Evolutionary conservation across 176 grass and related monocot genomes (phyloP), one percentile per base, ranked within the genome.

Genomic region (Oryza meridionalis): DNA sequence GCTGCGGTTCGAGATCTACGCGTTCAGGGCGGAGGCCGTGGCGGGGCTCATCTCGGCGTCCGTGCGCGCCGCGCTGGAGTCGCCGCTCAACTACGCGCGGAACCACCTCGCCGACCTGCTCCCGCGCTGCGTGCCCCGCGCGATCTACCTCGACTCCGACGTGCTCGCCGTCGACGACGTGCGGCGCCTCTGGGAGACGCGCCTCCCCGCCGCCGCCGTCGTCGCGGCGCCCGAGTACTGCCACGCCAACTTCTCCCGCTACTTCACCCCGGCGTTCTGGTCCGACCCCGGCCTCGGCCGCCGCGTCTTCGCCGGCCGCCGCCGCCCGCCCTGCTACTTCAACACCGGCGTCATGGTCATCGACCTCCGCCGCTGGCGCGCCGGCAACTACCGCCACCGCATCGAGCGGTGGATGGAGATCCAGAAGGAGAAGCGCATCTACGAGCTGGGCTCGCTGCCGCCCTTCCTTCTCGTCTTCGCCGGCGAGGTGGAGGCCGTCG

Each of bases 301-400:
- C 5, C 82, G 85, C n/a, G 87, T 90, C 43, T 95, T 95, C 73
- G 55, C 84, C 1, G 80, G 26, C 2, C 86, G 95, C 0, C 87
- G 95, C 31, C 84, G 89, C 0, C 76, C 61, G 59, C 92, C 92
- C 0, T 98, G 96, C 90, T 98, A 98, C 88, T 98, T 98, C 89
- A 98, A 98, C 83, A 98, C 93, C 3, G 96, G 96, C 53, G 96
- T 98, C 70, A 98, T 95, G 96, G 87, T 98, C 33, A 72, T 98
- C 64, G 91, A 98, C 74, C 89, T 98, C 16, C 73, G 80, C 15
- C 87, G 96, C 9, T 98, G 88, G 88, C 75, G 84, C 17, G 88
- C 88, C 2, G 88, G 88, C 1, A 80, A 80, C 40, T 90, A 87
- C 84, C 88, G 92, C 70, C 89, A 70, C 5, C 84, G 90, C 45